Evolutionary conservation across 768 basidiomycete species (phyloP), one percentile per base, ranked within the genome.

Genomic region (Kwoniella heveanensis): DNA sequence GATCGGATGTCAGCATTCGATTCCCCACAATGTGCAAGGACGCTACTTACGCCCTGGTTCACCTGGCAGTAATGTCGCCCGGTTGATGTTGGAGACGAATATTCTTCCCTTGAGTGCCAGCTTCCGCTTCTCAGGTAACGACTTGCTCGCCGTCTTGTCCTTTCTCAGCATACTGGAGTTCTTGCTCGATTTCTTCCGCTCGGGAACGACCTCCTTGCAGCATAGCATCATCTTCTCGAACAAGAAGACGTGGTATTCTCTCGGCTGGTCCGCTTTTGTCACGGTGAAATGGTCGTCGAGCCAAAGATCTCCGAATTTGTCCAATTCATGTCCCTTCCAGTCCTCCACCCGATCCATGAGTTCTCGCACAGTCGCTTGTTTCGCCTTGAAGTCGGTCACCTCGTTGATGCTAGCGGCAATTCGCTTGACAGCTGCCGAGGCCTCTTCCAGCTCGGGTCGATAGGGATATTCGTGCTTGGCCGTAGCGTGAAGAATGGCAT

Each of bases 191-290:
- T 91, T 90, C 60, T 76, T 79, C 44, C 85, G 84, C 6, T 84
- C 83, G 5, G 84, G 83, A 17, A 84, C 76, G 6, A 89, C 88
- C 79, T 98, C 96, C 80, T 98, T 98, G 84, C 96, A 98, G 81
- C 96, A 99, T 22, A 98, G 85, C 69, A 99, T 92, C 80, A 99
- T 99, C 83, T 92, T 92, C 82, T 98, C 94, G 70, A 99, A 99
- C 36, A 99, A 84, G 85, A 97, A 99, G 62, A 99, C 94, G 71
- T 95, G 92, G 74, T 98, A 98, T 80, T 99, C 96, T 71, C 96
- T 86, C 79, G 97, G 93, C 73, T 93, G 90, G 63, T 94, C 93
- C 53, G 89, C 90, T 81, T 98, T 99, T 72, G 90, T 95, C 62
- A 98, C 96, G 62, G 88, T 87, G 80, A 98, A 98, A 60, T 92